Base-by-base conservation (phyloP, 2,329 filamentous ascomycete species). In the Colletotrichum sp. region DNA sequence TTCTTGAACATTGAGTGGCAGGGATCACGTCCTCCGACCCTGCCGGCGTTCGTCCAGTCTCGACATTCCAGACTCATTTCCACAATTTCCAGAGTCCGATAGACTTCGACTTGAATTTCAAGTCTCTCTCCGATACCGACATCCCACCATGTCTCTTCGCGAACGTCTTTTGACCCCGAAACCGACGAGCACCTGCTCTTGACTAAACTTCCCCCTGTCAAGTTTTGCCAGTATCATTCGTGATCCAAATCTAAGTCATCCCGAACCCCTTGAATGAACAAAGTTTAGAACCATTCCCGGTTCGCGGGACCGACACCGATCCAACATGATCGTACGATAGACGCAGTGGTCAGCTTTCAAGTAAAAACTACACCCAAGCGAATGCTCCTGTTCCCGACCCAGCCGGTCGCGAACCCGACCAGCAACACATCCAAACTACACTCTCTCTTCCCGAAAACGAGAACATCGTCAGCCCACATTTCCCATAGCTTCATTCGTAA, bases 241-340 rank as follows among this genome's bases (percentile, higher is more conserved):
- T n/a, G n/a, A n/a, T n/a, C n/a, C n/a, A n/a, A n/a, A n/a, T n/a
- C n/a, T n/a, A n/a, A 10, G 39, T 3, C 16, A 3, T 44, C 18
- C 0, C 0, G 3, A n/a, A 12, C 39, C 5, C 39, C 39, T 44
- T 12, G 9, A 44, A 44, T 0, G 0, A n/a, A 44, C 5, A n/a
- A 44, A n/a, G 5, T n/a, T 0, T n/a, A 12, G 9, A 44, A 0
- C 3, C 0, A 44, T 2, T 10, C 0, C n/a, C n/a, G n/a, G n/a
- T n/a, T n/a, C n/a, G n/a, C n/a, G n/a, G n/a, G n/a, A n/a, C n/a
- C n/a, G n/a, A n/a, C n/a, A n/a, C n/a, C n/a, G n/a, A n/a, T n/a
- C n/a, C n/a, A n/a, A n/a, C n/a, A n/a, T n/a, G n/a, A n/a, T n/a
- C n/a, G n/a, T n/a, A n/a, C n/a, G n/a, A n/a, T n/a, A n/a, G n/a